Evolutionary conservation across 2,329 filamentous ascomycete species (phyloP), one percentile per base, ranked within the genome.

Genomic region (Epichloe gansuensis): DNA sequence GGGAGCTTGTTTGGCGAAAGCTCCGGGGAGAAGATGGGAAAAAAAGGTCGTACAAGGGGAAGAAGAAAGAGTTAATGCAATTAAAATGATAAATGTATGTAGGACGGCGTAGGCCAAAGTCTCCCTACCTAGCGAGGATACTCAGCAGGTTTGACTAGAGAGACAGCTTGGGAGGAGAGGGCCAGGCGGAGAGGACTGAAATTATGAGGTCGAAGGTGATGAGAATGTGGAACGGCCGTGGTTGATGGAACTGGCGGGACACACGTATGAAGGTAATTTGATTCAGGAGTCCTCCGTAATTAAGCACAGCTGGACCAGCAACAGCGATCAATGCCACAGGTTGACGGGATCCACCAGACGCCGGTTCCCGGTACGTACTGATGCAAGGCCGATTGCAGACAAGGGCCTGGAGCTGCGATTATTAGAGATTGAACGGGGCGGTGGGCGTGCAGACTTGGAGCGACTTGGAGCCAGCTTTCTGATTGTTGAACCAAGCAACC

Each of bases 401-500:
- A 35, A 15, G 44, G 13, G 15, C 17, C 36, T 31, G 40, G 25
- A 54, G 59, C 59, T 52, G 48, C 57, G 59, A 63, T 46, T 46
- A 63, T 46, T 46, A 31, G 36, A 51, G 27, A 27, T 46, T 50
- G 17, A 57, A 58, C 59, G 57, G 47, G 47, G 17, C 17, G 17
- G 17, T 17, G 17, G 17, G 17, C 17, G 17, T 17, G 17, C 17
- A 17, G 17, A 17, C 17, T 17, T 17, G 17, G 17, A 17, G 17
- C 17, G 17, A 17, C 51, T 51, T 9, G 8, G 36, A 21, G 38
- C 34, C 49, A 55, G 43, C 53, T 51, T 57, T 51, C 61, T 58
- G 63, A 66, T 66, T 66, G 64, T 67, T 67, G 64, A 67, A 67
- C 64, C 50, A 42, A 58, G 50, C n/a, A 25, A 63, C 57, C 64